Evolutionary conservation across 108 stramenopile species (phyloP).

Genomic region (Pelagomonas calceolata): DNA sequence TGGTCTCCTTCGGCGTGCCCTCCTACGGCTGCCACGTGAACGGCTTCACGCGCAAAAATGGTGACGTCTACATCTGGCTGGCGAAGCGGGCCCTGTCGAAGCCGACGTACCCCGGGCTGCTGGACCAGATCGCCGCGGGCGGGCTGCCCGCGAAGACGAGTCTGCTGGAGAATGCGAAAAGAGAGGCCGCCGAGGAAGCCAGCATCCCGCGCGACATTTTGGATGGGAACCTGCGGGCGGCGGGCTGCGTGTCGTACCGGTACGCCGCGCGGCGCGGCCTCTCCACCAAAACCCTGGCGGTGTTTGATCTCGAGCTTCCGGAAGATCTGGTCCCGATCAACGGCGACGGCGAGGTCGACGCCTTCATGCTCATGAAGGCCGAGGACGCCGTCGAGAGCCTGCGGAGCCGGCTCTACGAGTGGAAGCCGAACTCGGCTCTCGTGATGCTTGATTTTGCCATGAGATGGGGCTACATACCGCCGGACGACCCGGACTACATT

Average conservation of each 20-base stretch:
- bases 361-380: conserved; percentile 18
- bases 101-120: conserved; percentile 27
- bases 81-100: conserved; percentile 26
- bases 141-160: conserved; percentile 26
- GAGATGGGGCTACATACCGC: conserved; percentile 20
- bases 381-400: conserved; percentile 15
- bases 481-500: conserved; percentile 20
- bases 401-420: conserved; percentile 11
- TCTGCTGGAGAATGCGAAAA: conserved; percentile 18
- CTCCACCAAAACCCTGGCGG: conserved; percentile 26
- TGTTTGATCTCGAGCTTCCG: conserved; percentile 30
- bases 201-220: conserved; percentile 14
- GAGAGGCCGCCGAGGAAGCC: conserved; percentile 29
- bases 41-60: conserved; percentile 23
- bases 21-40: conserved; percentile 23
- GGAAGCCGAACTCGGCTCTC: conserved; percentile 34
- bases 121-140: conserved; percentile 29
- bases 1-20: conserved; percentile 23
- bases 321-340: conserved; percentile 24
- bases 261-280: conserved; percentile 27
- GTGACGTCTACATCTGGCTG: conserved; percentile 12
- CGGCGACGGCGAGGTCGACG: conserved; percentile 34
- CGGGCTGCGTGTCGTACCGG: conserved; percentile 19
- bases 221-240: conserved; percentile 11
- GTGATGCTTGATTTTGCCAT: conserved; percentile 31